Base-by-base conservation (phyloP, 2,329 filamentous ascomycete species). In the Cladosporium sp. region DNA sequence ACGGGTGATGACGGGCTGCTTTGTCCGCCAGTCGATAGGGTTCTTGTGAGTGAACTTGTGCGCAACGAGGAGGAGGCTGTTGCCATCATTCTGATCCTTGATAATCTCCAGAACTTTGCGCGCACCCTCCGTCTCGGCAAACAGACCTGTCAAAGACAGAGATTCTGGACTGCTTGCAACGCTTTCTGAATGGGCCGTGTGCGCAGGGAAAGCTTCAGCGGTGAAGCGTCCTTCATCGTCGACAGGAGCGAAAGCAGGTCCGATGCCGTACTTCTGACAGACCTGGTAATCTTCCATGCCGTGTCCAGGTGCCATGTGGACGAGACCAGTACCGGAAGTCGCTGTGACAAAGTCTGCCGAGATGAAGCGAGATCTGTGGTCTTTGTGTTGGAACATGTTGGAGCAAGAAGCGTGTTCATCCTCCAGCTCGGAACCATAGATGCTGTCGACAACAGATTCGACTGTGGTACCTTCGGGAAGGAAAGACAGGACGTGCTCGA, bases 1-100 rank as follows among this genome's bases (percentile, higher is more conserved):
- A 70, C 95, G 84, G 38, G 96, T 87, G 67, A 99, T 92, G 59
- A 99, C 89, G 1, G 95, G 95, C 71, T 91, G 85, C 79, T 98
- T 99, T 0, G 94, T 96, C 64, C 95, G 87, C 95, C 95, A 99
- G 79, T 99, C 95, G 72, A 98, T 97, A 0, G 95, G 95, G 76
- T 98, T 98, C 78, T 97, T 98, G 82, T 99, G 95, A 62, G 84
- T 85, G 75, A 94, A 90, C 65, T 83, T 84, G 71, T 96, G 90
- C 4, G 85, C 86, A 47, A 85, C 84, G 49, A 97, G 80, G 3
- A 98, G 85, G n/a, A 82, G 76, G 24, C 64, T 65, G 74, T 75
- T 67, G 0, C 36, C 34, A 6, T 72, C 68, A 0, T 32, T 28
- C 11, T 72, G 69, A 0, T 84, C 81, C 30, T 83, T 80, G 2